Conservation (phyloP, 1,284 basidiomycete species). For the Phenoliferia sp. region DNA sequence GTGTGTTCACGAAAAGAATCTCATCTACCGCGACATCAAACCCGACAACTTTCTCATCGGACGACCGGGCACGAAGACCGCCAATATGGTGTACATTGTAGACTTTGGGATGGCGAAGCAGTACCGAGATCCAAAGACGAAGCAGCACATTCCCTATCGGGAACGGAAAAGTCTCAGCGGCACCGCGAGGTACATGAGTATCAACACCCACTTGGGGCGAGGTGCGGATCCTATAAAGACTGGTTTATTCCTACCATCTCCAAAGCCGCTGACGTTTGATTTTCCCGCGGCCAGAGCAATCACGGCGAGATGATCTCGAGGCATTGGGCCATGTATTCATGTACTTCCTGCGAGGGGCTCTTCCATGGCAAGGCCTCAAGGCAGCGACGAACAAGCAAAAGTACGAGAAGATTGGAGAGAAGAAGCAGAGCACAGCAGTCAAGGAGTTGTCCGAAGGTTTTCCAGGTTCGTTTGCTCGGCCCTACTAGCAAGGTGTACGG, state of each 20-base stretch:
- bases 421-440: constrained; percentile 94
- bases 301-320: constrained; percentile 88
- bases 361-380: constrained; percentile 95
- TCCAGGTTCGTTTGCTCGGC: constrained; percentile 59
- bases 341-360: constrained; percentile 85
- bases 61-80: constrained; percentile 76
- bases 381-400: constrained; percentile 95
- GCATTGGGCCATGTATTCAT: constrained; percentile 95
- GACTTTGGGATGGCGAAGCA: constrained; percentile 99
- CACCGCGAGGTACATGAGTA: constrained; percentile 94
- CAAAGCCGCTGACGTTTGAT: background rate
- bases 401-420: constrained; percentile 98
- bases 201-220: constrained; percentile 91
- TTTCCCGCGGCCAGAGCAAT: constrained; percentile 63
- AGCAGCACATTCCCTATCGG: constrained; percentile 93
- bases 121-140: constrained; percentile 93
- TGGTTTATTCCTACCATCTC: background rate
- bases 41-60: constrained; percentile 96
- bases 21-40: constrained; percentile 97
- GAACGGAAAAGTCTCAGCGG: constrained; percentile 85
- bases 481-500: background rate
- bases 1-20: constrained; percentile 93
- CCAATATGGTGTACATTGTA: constrained; percentile 78
- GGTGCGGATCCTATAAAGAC: constrained; percentile 50
- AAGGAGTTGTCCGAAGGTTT: constrained; percentile 92